Percentiles rank a stretch among this genome's conserved stretches.
These are phyloP conservation scores for Chenopodium berlandieri DNA, from an alignment of 148 eudicot species.

Conservation along the genomic window DNA sequence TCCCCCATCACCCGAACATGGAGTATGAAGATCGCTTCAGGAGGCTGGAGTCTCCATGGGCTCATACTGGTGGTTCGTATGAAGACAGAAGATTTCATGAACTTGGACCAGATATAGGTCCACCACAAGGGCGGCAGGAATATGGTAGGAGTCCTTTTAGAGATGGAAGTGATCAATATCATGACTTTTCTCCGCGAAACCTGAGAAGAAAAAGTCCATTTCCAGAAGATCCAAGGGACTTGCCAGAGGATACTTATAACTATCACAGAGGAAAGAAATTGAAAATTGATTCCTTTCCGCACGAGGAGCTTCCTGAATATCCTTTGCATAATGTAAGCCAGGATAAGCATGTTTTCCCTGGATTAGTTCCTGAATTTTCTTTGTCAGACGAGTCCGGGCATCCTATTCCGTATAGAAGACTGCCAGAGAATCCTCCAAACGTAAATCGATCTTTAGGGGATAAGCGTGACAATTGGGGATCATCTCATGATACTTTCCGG, in stretches of 20 bases:
- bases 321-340: conserved; percentile 51
- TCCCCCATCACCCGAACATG: conserved; percentile 37
- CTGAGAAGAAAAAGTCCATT: conserved; percentile 38
- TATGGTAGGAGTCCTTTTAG: conserved; percentile 37
- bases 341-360: conserved; percentile 37
- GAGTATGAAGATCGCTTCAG: conserved; percentile 42
- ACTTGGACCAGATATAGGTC: conserved; percentile 36
- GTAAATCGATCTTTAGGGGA: conserved; percentile 39
- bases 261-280: conserved; percentile 58
- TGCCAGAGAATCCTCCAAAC: conserved; percentile 44
- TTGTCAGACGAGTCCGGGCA: conserved; percentile 42
- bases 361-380: conserved; percentile 37
- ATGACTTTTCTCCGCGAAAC: conserved; percentile 47
- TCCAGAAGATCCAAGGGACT: conserved; percentile 69
- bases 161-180: conserved; percentile 33
- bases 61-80: conserved; percentile 31
- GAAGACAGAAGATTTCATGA: conserved; percentile 53
- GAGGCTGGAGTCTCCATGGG: conserved; percentile 35
- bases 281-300: conserved; percentile 45
- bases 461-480: conserved; percentile 43
- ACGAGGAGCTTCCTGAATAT: conserved; percentile 75
- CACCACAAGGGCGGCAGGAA: conserved; percentile 33
- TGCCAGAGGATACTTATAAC: conserved; percentile 54
- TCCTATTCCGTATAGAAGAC: conserved; percentile 35
- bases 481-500: conserved; percentile 43